phyloP scores from a whole-genome alignment of 73 alveolate genomes.

The Paramecium caudatum region DNA sequence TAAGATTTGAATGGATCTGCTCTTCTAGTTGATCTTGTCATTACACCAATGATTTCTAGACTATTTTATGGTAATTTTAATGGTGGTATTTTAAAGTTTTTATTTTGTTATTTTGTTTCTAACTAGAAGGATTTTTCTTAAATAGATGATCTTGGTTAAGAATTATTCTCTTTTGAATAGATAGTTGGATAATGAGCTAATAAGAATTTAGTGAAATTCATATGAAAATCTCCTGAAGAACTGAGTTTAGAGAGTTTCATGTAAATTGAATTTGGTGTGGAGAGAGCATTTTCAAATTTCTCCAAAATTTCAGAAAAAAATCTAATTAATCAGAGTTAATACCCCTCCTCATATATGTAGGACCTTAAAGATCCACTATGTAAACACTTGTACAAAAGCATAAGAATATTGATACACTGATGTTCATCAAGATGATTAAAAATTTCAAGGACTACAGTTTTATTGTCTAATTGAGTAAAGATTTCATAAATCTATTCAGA shows the following conservation, averaged over 20 bases:
- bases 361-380: background rate
- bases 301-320: constrained; percentile 34
- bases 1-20: constrained; percentile 76
- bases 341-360: constrained; percentile 52
- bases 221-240: constrained; percentile 42
- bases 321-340: background rate
- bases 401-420: constrained; percentile 28
- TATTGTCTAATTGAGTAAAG: background rate
- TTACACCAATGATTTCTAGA: constrained; percentile 63
- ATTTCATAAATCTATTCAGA: constrained; percentile 24
- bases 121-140: constrained; percentile 46
- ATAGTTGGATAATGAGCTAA: constrained; percentile 34
- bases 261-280: constrained; percentile 19
- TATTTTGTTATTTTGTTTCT: constrained; percentile 2
- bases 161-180: constrained; percentile 23
- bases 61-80: constrained; percentile 67
- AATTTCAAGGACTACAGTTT: background rate
- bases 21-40: constrained; percentile 75
- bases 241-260: constrained; percentile 31
- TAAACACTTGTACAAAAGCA: constrained; percentile 22
- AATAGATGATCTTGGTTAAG: constrained; percentile 33
- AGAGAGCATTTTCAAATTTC: constrained; percentile 54
- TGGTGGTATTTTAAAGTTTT: constrained; percentile 70
- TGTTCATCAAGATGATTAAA: constrained; percentile 58
- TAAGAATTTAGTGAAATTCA: constrained; percentile 49